Conservation (phyloP, 805 yeast genomes). For the Ogataea ramenticola region DNA sequence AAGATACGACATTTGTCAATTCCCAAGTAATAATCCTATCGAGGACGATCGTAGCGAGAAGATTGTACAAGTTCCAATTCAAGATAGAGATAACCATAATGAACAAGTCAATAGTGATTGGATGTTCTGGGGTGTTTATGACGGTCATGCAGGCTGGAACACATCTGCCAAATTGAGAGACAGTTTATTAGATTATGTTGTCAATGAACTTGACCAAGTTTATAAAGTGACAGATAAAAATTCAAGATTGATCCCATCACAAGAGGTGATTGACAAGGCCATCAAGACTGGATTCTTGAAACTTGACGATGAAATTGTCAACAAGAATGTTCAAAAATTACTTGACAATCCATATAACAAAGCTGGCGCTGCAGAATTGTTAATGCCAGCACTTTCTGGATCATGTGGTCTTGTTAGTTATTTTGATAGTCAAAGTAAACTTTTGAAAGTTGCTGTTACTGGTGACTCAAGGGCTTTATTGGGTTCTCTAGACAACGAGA, state of each 20-base stretch:
- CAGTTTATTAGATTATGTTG: constrained; percentile 67
- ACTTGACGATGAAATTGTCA: constrained; percentile 81
- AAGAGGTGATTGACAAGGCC: constrained; percentile 70
- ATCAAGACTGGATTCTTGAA: constrained; percentile 73
- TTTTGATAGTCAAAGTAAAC: constrained; percentile 68
- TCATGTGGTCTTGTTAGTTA: constrained; percentile 87
- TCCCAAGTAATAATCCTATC: constrained; percentile 87
- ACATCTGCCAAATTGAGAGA: constrained; percentile 84
- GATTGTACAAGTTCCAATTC: constrained; percentile 66
- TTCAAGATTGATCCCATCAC: constrained; percentile 55
- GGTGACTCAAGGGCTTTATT: constrained; percentile 94
- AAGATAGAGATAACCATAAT: constrained; percentile 46
- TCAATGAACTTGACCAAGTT: constrained; percentile 62
- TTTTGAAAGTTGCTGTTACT: constrained; percentile 84
- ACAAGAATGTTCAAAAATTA: constrained; percentile 61
- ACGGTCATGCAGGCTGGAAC: constrained; percentile 96
- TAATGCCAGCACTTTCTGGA: constrained; percentile 93
- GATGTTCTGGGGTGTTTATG: constrained; percentile 93
- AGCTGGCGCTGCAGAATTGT: constrained; percentile 61
- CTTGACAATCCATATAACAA: constrained; percentile 58
- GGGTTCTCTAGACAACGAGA: constrained; percentile 58
- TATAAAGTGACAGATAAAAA: constrained; percentile 48
- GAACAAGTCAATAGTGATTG: constrained; percentile 53
- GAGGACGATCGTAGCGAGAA: constrained; percentile 91
- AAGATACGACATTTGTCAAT: constrained; percentile 83